Base-by-base conservation (phyloP, 768 basidiomycete species). In the Amanita phalloides region DNA sequence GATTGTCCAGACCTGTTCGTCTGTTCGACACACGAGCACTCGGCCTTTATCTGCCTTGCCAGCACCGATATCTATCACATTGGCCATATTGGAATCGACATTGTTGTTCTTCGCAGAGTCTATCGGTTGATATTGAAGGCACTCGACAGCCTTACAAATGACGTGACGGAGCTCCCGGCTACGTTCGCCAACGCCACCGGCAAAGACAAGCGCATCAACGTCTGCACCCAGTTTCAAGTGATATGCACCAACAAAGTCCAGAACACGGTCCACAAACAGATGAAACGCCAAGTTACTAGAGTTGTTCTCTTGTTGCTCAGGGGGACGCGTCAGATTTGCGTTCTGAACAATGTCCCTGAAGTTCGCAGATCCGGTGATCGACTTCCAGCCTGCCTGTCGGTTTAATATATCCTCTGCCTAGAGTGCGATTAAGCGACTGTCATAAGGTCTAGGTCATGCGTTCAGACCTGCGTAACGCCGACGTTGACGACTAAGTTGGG, bases 131-230 rank as follows among this genome's bases (percentile, higher is more conserved):
- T 82, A 83, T 1, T 89, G 90, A 41, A 93, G 62, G 66, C 79
- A 86, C 14, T 48, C 57, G 13, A 84, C 67, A 32, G 74, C 70
- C 33, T 72, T 63, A 3, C 73, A 73, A 14, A 94, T 70, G 17
- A 78, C 77, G 37, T 67, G 61, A 38, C 92, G 68, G 49, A 97
- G 65, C 57, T 77, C 72, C 14, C 66, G 69, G 54, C 82, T 78
- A 56, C 73, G 74, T 66, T 96, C 93, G 0, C 93, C 93, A 48
- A 96, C 90, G 0, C 91, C 91, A 3, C 92, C 91, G 0, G 87
- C 75, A 62, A 94, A 92, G 10, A 93, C 86, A 38, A 94, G 60
- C 1, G 84, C 90, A 62, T 92, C 86, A 9, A 92, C 77, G 23
- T 71, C 54, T 13, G 78, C 77, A 30, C 72, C 72, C 21, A 92